These are phyloP conservation scores for Yamadazyma trypodendri DNA, from an alignment of 1,139 yeast species.

Conservation along the genomic window DNA sequence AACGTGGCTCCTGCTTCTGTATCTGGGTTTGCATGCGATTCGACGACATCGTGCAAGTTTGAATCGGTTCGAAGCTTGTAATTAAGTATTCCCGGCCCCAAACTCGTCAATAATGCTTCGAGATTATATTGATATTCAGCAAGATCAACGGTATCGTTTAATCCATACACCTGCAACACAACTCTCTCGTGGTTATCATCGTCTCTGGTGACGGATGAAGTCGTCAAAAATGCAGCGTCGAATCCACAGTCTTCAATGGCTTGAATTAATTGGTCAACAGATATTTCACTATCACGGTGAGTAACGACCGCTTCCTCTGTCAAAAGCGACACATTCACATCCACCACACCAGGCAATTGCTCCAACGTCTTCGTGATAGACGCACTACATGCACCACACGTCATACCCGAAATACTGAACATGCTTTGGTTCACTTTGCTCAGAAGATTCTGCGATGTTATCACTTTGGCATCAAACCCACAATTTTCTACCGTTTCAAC, in stretches of 20 bases:
- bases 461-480: slow-evolving; percentile 33
- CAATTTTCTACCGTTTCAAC: slow-evolving; percentile 28
- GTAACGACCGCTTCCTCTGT: slow-evolving; percentile 70
- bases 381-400: slow-evolving; percentile 45
- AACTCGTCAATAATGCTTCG: slow-evolving; percentile 37
- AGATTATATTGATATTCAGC: slow-evolving; percentile 35
- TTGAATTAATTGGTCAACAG: slow-evolving; percentile 37
- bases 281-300: slow-evolving; percentile 36
- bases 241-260: slow-evolving; percentile 77
- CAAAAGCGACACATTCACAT: slow-evolving; percentile 63
- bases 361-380: slow-evolving; percentile 32
- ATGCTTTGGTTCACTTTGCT: slow-evolving; percentile 2
- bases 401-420: slow-evolving; percentile 26
- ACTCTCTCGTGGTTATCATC: slow-evolving; percentile 25
- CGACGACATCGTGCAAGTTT: slow-evolving; percentile 6
- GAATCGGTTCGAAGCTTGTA: slow-evolving; percentile 22
- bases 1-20: slow-evolving; percentile 7
- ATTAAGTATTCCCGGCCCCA: slow-evolving; percentile 26
- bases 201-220: slow-evolving; percentile 7
- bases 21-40: slow-evolving; percentile 5
- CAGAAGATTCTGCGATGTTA: background rate
- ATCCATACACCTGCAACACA: slow-evolving; percentile 35
- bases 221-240: slow-evolving; percentile 44
- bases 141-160: slow-evolving; percentile 26
- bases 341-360: slow-evolving; percentile 40